Percentiles rank a stretch among this genome's conserved stretches.
Evolutionary conservation across 768 basidiomycete genomes (phyloP).

Genomic region (Steccherinum ochraceum): DNA sequence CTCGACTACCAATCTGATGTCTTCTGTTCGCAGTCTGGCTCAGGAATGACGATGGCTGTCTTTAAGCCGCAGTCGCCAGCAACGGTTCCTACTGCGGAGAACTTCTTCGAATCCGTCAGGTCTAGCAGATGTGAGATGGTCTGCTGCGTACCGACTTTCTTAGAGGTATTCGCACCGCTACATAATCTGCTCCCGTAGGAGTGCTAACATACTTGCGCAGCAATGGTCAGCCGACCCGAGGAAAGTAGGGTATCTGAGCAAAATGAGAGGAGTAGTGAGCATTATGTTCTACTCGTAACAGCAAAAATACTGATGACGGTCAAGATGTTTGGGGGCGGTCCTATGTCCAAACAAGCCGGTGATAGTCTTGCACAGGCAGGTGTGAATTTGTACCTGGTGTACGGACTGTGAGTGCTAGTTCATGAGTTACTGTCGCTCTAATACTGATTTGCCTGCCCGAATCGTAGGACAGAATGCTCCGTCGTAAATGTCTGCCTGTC

Average conservation of each 20-base stretch:
- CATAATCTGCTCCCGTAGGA: no score
- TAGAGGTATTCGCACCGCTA: constrained; percentile 21
- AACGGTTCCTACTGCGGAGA: constrained; percentile 23
- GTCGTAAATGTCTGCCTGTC: constrained; percentile 16
- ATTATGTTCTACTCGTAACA: constrained; percentile 2
- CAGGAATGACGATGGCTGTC: constrained; percentile 22
- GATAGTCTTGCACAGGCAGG: constrained; percentile 28
- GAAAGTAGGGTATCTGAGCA: constrained; percentile 14
- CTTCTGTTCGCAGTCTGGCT: background rate
- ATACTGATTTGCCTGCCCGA: no score
- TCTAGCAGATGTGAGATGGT: constrained; percentile 18
- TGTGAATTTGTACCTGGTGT: constrained; percentile 26
- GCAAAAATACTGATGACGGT: background rate
- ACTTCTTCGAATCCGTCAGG: constrained; percentile 20
- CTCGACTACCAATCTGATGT: no score
- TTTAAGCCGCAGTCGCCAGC: constrained; percentile 25
- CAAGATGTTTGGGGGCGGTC: constrained; percentile 34
- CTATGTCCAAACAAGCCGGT: constrained; percentile 28
- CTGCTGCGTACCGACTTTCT: constrained; percentile 25
- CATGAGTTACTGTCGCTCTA: constrained; percentile 8
- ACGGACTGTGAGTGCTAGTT: constrained; percentile 22
- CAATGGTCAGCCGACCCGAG: constrained; percentile 25
- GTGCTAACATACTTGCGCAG: constrained; percentile 10
- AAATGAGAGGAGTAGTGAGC: constrained; percentile 5
- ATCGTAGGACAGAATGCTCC: constrained; percentile 13